Evolutionary conservation across 2,329 filamentous ascomycete species (phyloP).

Genomic region (Sarocladiaceae sp.): DNA sequence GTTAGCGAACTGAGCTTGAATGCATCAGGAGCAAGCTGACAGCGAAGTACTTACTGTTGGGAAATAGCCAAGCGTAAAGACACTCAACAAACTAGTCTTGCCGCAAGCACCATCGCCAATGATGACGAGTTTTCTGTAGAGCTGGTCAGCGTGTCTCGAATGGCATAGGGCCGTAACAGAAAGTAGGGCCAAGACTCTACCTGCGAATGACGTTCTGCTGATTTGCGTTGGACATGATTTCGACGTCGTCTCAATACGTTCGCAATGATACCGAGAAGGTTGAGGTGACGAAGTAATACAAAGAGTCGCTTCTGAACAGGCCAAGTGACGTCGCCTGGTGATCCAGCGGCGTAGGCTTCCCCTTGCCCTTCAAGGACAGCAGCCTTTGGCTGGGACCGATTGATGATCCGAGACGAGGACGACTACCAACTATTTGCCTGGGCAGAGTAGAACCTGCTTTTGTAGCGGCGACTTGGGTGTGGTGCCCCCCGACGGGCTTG

Average conservation of each 20-base stretch:
- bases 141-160: neutral
- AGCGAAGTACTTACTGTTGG: conserved; percentile 69
- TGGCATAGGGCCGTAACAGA: neutral
- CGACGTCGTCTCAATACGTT: neutral
- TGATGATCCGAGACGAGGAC: neutral
- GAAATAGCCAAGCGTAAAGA: conserved; percentile 97
- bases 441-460: neutral
- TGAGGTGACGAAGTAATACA: neutral
- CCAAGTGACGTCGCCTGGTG: neutral
- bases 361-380: conserved; percentile 7
- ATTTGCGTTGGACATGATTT: conserved; percentile 40
- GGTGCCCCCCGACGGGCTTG: neutral
- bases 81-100: conserved; percentile 94
- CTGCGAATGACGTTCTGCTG: conserved; percentile 60
- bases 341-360: conserved; percentile 5
- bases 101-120: conserved; percentile 97
- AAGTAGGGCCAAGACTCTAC: conserved; percentile 37
- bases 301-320: neutral
- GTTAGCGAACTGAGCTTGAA: neutral
- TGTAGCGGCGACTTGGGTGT: neutral
- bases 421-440: neutral
- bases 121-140: conserved; percentile 85
- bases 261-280: neutral
- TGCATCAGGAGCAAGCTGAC: neutral
- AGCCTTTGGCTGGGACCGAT: neutral